Evolutionary conservation across 148 eudicot genomes (phyloP), one percentile per base, ranked within the genome.

Genomic region (Rhododendron mucronatum): DNA sequence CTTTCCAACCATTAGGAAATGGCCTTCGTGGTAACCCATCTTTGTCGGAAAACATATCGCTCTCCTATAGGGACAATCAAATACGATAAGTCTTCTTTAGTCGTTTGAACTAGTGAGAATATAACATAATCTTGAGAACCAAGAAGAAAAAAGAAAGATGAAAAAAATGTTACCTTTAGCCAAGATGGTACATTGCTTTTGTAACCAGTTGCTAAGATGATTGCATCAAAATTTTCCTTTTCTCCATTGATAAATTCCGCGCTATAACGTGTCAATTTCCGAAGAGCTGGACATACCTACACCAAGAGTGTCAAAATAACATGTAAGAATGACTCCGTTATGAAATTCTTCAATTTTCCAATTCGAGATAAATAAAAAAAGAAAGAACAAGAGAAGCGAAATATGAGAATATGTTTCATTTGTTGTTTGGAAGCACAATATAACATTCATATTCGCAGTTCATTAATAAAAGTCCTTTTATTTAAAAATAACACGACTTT

Each of bases 1-100:
- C 96, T 93, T 94, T 94, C 96, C 96, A 94, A 39, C 96, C 94
- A 59, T 93, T 89, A 13, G 96, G 96, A 85, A 93, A 94, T 55
- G 94, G 91, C 75, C 47, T 90, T 37, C 84, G 71, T 2, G 96
- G 96, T 77, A 94, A 85, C 76, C 96, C 96, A 85, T 94, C 95
- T 78, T 92, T 53, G 65, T 92, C 85, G 3, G 96, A 94, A 76
- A 94, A 94, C 96, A 94, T 94, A 61, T 90, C 85, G 15, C 85
- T 85, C 65, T 93, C 96, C 96, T 94, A 88, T 5, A 82, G 7
- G 18, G 67, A 81, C 82, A 48, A 45, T 30, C 50, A 41, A 28
- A 80, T 21, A 65, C 33, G 26, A 39, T 20, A 21, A 78, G 65
- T 57, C 88, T 78, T 85, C 81, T 83, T 61, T 44, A 44, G 75